phyloP scores from a whole-genome alignment of 2,329 filamentous ascomycete genomes.

The Coleophoma eucalyptorum region DNA sequence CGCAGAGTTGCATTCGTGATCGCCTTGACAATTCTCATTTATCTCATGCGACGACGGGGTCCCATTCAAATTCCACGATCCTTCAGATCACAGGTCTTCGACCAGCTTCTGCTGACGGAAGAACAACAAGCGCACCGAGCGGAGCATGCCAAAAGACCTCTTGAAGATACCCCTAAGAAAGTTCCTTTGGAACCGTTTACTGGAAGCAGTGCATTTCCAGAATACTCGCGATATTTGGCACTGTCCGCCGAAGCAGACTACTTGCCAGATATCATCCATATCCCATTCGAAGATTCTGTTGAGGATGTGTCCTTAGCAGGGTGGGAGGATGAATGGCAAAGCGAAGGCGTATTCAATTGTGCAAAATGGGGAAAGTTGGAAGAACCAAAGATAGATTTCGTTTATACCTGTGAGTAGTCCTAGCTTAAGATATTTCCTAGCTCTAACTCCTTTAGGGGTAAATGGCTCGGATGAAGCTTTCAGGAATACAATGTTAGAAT shows the following conservation, averaged over 20 bases:
- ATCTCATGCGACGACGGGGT: background rate
- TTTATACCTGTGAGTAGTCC: background rate
- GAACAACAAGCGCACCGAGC: background rate
- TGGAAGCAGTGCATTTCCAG: background rate
- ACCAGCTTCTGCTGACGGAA: background rate
- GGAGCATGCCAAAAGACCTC: background rate
- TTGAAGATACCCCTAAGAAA: background rate
- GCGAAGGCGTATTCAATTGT: background rate
- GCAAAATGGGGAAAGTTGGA: background rate
- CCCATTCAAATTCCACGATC: background rate
- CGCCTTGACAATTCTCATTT: background rate
- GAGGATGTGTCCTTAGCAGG: background rate
- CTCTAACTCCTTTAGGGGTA: slow-evolving; percentile 22
- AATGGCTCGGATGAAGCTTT: slow-evolving; percentile 37
- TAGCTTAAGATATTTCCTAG: no score
- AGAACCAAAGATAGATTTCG: background rate
- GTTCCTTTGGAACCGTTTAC: background rate
- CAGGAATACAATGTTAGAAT: slow-evolving; percentile 29
- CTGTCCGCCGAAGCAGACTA: background rate
- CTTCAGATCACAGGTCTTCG: background rate
- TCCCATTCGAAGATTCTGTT: background rate
- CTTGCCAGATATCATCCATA: background rate
- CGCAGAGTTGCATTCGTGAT: background rate
- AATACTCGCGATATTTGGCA: background rate
- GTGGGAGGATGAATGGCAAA: background rate